phyloP scores from a whole-genome alignment of 805 yeast species.

The Wickerhamiella occidentalis region DNA sequence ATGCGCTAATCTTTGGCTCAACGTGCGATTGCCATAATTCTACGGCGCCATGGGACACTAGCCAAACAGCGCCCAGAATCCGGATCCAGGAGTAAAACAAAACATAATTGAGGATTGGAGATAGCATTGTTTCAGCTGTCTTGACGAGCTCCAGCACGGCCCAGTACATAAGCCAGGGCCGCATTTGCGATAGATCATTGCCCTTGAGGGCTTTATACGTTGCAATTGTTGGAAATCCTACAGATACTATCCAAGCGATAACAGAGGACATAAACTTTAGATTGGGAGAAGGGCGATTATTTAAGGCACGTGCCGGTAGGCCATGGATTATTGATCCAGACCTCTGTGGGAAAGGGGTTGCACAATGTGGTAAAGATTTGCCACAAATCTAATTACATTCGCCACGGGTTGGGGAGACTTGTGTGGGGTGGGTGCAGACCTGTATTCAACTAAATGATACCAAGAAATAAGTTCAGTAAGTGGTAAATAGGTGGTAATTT shows the following conservation, averaged over 20 bases:
- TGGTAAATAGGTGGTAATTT: no score
- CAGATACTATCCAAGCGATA: slow-evolving; percentile 28
- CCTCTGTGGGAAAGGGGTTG: no score
- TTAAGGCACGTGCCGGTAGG: not conserved
- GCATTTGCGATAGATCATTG: slow-evolving; percentile 29
- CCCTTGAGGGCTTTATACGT: slow-evolving; percentile 45
- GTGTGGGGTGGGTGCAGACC: no score
- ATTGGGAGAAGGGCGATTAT: not conserved
- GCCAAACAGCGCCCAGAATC: slow-evolving; percentile 45
- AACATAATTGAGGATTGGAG: slow-evolving; percentile 35
- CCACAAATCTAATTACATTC: not conserved
- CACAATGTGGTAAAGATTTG: not conserved
- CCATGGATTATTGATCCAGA: not conserved
- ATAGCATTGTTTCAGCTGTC: slow-evolving; percentile 32
- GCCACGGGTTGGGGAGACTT: no score
- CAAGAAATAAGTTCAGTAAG: no score
- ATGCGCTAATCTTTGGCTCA: slow-evolving; percentile 30
- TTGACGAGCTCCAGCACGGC: slow-evolving; percentile 39
- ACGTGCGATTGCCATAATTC: slow-evolving; percentile 31
- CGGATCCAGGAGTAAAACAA: slow-evolving; percentile 46
- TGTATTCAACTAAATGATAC: no score
- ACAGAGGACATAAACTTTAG: not conserved
- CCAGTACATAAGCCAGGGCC: slow-evolving; percentile 55
- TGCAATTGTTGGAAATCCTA: slow-evolving; percentile 48
- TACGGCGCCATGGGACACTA: slow-evolving; percentile 41